Evolutionary conservation across 129 eudicot genomes (phyloP).

Genomic region (Silybum marianum): DNA sequence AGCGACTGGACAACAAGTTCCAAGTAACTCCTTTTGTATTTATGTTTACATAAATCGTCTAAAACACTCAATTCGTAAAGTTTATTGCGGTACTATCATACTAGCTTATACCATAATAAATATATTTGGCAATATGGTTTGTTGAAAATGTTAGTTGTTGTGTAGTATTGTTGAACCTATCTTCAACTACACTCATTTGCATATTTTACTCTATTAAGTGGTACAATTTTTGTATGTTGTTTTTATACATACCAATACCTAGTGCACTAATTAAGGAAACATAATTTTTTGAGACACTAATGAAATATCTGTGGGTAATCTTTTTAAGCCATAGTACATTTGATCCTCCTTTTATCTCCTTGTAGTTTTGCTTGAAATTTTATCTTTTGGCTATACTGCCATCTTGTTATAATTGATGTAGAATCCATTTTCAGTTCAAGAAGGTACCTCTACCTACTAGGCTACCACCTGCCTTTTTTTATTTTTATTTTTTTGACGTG

Average conservation of each 20-base stretch:
- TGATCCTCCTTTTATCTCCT: constrained; percentile 4
- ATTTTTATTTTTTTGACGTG: background rate
- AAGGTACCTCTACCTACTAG: constrained; percentile 39
- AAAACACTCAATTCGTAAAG: no score
- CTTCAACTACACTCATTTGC: no score
- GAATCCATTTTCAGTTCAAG: constrained; percentile 79
- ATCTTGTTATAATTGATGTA: constrained; percentile 59
- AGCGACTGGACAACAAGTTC: no score
- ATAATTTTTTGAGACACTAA: background rate
- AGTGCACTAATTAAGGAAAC: background rate
- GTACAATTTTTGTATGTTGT: no score
- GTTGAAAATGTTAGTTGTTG: no score
- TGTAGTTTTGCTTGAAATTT: constrained; percentile 87
- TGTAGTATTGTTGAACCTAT: no score
- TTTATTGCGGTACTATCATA: no score
- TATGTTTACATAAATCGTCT: no score
- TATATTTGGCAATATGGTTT: no score
- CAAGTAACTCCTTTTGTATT: no score
- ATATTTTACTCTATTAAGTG: no score
- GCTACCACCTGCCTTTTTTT: background rate
- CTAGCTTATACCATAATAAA: no score
- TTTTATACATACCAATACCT: constrained; percentile 2
- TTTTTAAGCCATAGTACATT: background rate
- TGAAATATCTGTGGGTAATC: background rate
- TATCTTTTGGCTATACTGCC: constrained; percentile 73